Conservation (phyloP, 139 green algal species). For the Chlorella sp. region DNA sequence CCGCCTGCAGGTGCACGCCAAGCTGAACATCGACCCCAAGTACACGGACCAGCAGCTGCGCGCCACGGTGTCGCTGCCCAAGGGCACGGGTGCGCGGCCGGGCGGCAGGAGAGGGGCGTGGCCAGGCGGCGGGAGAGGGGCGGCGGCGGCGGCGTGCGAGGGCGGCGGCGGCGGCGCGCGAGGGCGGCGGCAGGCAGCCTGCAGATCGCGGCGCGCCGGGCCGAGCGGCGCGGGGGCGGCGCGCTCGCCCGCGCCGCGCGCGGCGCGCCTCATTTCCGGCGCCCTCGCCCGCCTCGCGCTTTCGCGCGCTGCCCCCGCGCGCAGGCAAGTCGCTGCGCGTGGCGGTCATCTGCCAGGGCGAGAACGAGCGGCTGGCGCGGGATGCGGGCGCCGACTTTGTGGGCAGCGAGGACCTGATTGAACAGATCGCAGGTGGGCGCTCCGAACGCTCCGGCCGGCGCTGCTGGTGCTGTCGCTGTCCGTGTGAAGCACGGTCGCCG, state of each 20-base stretch:
- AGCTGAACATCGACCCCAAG: conserved; percentile 87
- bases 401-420: conserved; percentile 93
- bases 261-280: background rate
- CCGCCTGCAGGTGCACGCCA: conserved; percentile 70
- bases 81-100: conserved; percentile 70
- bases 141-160: too few species aligned
- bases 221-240: too few species aligned
- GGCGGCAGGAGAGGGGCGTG: too few species aligned
- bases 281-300: background rate
- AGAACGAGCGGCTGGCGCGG: conserved; percentile 82
- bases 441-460: too few species aligned
- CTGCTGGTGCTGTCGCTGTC: too few species aligned
- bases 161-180: too few species aligned
- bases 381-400: conserved; percentile 90
- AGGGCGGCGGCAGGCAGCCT: too few species aligned
- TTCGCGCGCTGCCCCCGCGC: background rate
- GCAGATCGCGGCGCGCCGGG: too few species aligned
- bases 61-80: conserved; percentile 92
- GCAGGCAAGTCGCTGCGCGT: conserved; percentile 91
- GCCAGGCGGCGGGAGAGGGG: too few species aligned
- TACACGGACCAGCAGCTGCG: conserved; percentile 99
- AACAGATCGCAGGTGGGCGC: conserved; percentile 92
- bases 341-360: conserved; percentile 89
- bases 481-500: too few species aligned
- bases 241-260: too few species aligned